Base-by-base conservation (phyloP, 108 stramenopile species). In the Nitzschia palea region DNA sequence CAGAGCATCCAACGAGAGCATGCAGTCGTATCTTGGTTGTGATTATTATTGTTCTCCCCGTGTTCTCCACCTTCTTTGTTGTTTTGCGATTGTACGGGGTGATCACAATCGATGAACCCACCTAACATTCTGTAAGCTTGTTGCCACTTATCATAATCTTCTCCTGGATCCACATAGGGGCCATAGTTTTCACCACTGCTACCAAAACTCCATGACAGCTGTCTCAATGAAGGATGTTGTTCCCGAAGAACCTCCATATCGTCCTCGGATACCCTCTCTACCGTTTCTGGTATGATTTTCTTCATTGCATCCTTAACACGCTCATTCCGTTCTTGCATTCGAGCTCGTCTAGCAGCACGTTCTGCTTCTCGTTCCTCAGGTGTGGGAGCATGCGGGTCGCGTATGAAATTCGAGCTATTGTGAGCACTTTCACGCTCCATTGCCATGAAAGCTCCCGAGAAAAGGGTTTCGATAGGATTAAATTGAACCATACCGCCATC, bases 1-100 rank as follows among this genome's bases (percentile, higher is more conserved):
- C 88, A 93, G 61, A 90, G 79, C 89, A 88, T 87, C 91, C 91
- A 93, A 20, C 89, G 69, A 15, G 78, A 77, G 65, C 91, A 93
- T 26, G 75, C 80, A 0, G 18, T 55, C 9, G 45, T 66, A 35
- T 67, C 64, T 14, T 65, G 57, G 15, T 55, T 47, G 17, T 71
- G 43, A 31, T 68, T 61, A 44, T 74, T 48, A 40, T 76, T 62
- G n/a, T 78, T 55, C 43, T 75, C 72, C 20, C 52, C 55, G n/a
- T 59, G 55, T 0, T 65, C 78, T 9, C 73, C 73, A 26, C 42
- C 64, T 10, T 62, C 55, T 18, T 70, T 61, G 30, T 70, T 17
- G n/a, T n/a, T n/a, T n/a, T n/a, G n/a, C n/a, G n/a, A n/a, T n/a
- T n/a, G n/a, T n/a, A n/a, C n/a, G n/a, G n/a, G n/a, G 59, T 87